phyloP scores from a whole-genome alignment of 768 basidiomycete genomes.

The Pisolithus sp. region DNA sequence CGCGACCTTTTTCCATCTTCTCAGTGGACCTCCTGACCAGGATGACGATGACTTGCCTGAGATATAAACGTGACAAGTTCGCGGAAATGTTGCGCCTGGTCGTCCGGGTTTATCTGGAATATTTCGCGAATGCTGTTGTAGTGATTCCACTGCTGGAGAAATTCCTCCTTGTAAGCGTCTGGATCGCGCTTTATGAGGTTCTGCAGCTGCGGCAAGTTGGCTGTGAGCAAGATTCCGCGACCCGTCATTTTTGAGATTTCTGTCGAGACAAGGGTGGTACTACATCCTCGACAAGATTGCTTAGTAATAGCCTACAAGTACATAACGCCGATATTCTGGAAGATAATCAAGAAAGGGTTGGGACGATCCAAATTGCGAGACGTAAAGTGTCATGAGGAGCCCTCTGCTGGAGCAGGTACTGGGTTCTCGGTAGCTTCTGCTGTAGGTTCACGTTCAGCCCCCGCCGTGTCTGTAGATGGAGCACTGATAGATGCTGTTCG shows the following conservation, averaged over 20 bases:
- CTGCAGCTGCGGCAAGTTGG: constrained; percentile 91
- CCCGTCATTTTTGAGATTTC: constrained; percentile 30
- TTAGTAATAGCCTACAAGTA: neutral
- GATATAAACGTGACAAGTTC: constrained; percentile 90
- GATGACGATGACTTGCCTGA: constrained; percentile 38
- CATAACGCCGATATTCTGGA: neutral
- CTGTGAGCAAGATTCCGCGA: constrained; percentile 72
- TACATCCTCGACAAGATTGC: too few relatives aligned
- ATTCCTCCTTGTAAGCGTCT: constrained; percentile 86
- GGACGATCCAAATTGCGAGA: neutral
- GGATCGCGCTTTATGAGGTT: constrained; percentile 97
- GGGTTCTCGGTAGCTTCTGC: neutral
- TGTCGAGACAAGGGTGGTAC: too few relatives aligned
- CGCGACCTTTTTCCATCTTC: constrained; percentile 48
- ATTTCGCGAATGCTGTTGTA: constrained; percentile 85
- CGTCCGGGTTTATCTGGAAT: constrained; percentile 74
- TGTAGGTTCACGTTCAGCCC: neutral
- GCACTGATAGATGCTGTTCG: neutral
- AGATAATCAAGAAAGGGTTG: too few relatives aligned
- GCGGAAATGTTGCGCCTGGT: constrained; percentile 77
- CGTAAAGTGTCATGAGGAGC: neutral
- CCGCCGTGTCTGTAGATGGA: neutral
- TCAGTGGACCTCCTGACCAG: too few relatives aligned
- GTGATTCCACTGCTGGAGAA: constrained; percentile 93
- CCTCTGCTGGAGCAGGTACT: neutral